These are phyloP conservation scores for Collybia sp. DNA, from an alignment of 768 basidiomycete genomes.

Conservation along the genomic window DNA sequence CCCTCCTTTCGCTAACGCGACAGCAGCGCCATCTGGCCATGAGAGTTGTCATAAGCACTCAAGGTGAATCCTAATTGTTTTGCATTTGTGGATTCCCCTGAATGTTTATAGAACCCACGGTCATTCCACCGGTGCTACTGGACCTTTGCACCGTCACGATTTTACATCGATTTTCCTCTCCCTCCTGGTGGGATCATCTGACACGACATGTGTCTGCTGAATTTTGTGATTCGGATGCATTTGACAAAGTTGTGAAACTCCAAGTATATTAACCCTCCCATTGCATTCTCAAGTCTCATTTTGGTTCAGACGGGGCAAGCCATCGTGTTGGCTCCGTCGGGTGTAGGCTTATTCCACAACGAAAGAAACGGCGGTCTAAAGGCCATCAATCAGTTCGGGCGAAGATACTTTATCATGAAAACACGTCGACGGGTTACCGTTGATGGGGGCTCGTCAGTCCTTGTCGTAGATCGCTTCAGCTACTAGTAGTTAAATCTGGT, in stretches of 20 bases:
- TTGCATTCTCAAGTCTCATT: background rate
- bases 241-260: conserved; percentile 60
- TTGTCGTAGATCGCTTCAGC: conserved; percentile 28
- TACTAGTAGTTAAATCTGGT: conserved; percentile 3
- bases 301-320: conserved; percentile 61
- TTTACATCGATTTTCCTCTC: conserved; percentile 73
- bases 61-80: conserved; percentile 35
- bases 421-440: conserved; percentile 56
- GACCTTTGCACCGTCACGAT: conserved; percentile 64
- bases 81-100: background rate
- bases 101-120: conserved; percentile 54
- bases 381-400: conserved; percentile 44
- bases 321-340: conserved; percentile 63
- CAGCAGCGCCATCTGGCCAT: conserved; percentile 71
- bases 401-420: conserved; percentile 55
- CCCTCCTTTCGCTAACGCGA: conserved; percentile 53
- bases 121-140: conserved; percentile 61
- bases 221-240: conserved; percentile 52
- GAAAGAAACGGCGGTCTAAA: background rate
- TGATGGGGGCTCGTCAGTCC: conserved; percentile 62
- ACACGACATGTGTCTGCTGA: conserved; percentile 64
- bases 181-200: conserved; percentile 71
- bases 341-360: conserved; percentile 38
- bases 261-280: conserved; percentile 34
- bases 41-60: conserved; percentile 71